Conservation (phyloP, 1,139 yeast species). For the Pichia sp. region DNA sequence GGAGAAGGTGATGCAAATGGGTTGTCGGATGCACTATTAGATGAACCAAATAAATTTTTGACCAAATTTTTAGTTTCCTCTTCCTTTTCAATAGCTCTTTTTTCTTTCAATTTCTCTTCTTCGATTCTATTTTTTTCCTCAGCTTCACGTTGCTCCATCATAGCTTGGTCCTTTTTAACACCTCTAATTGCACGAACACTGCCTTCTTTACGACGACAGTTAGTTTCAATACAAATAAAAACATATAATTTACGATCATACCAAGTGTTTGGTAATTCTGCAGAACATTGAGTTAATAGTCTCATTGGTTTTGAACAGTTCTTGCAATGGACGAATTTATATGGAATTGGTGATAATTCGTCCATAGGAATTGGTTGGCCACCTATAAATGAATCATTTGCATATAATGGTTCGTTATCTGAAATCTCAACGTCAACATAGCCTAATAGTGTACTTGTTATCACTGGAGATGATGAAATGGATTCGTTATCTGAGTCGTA, state of each 20-base stretch:
- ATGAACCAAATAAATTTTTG: conserved; percentile 35
- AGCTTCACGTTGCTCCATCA: conserved; percentile 36
- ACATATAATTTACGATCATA: conserved; percentile 80
- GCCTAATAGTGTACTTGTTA: conserved; percentile 39
- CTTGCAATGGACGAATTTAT: conserved; percentile 50
- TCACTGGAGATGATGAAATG: conserved; percentile 5
- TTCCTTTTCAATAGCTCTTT: conserved; percentile 31
- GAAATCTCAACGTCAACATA: conserved; percentile 52
- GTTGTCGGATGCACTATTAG: neutral
- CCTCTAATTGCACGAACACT: conserved; percentile 72
- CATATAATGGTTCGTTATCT: conserved; percentile 42
- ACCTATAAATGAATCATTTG: conserved; percentile 76
- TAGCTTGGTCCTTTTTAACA: conserved; percentile 50
- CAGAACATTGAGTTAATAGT: conserved; percentile 67
- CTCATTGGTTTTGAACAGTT: conserved; percentile 59
- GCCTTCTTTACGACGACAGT: conserved; percentile 64
- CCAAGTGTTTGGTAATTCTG: conserved; percentile 63
- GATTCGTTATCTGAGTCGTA: conserved; percentile 19
- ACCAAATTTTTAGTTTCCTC: conserved; percentile 31
- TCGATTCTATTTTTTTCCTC: conserved; percentile 33
- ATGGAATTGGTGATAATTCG: conserved; percentile 45
- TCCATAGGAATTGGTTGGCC: conserved; percentile 49
- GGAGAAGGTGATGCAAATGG: conserved; percentile 23
- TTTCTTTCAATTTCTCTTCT: conserved; percentile 33
- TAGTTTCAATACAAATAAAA: conserved; percentile 60